Conservation (phyloP, 176 grass and related monocot genomes). For the Typha latifolia region DNA sequence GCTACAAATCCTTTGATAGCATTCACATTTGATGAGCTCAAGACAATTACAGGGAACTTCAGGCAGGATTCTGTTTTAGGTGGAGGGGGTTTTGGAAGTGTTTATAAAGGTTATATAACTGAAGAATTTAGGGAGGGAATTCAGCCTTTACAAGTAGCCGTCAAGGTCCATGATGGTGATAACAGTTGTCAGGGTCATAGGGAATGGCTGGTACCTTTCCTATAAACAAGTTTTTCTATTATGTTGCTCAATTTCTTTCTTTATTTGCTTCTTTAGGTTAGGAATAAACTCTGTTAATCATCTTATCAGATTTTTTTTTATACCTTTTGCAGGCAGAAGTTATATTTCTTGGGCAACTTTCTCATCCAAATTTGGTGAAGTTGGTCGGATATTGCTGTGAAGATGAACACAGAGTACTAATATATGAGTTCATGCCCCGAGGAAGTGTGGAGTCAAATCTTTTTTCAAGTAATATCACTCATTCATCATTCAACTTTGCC, state of each 20-base stretch:
- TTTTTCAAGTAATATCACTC: constrained; percentile 53
- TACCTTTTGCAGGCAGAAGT: constrained; percentile 50
- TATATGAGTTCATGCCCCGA: constrained; percentile 61
- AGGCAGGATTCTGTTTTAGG: constrained; percentile 52
- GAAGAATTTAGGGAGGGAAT: constrained; percentile 34
- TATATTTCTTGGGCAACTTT: constrained; percentile 74
- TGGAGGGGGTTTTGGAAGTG: constrained; percentile 66
- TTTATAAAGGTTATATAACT: constrained; percentile 58
- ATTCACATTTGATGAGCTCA: constrained; percentile 60
- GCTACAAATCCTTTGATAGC: constrained; percentile 47
- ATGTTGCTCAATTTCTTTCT: constrained; percentile 3
- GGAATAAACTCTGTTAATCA: constrained; percentile 5
- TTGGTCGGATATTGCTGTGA: constrained; percentile 77
- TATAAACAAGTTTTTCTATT: constrained; percentile 3
- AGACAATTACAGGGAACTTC: constrained; percentile 47
- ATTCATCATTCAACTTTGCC: background rate
- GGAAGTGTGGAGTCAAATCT: constrained; percentile 78
- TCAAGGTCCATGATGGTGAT: constrained; percentile 89
- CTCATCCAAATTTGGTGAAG: constrained; percentile 65
- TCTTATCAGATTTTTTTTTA: background rate
- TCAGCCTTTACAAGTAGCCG: constrained; percentile 37
- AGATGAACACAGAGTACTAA: constrained; percentile 50
- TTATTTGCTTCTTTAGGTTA: constrained; percentile 6
- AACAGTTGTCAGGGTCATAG: constrained; percentile 88
- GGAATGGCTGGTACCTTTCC: constrained; percentile 63